phyloP scores from a whole-genome alignment of 2,329 filamentous ascomycete species.

The Penicillium verrucosum region DNA sequence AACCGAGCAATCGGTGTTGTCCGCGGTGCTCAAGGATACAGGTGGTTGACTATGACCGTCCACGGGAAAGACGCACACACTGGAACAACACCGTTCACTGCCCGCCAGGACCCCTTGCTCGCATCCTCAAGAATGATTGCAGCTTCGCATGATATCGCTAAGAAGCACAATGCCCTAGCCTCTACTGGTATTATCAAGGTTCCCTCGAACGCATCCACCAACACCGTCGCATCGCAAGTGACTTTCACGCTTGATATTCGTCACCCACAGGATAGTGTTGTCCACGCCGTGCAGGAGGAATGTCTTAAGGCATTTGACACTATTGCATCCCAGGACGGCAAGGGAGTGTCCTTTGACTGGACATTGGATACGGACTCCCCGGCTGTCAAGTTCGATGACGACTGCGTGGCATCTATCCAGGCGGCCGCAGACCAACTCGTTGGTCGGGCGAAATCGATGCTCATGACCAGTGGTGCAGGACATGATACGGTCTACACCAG shows the following conservation, averaged over 20 bases:
- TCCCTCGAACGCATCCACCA: slow-evolving; percentile 59
- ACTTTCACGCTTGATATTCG: slow-evolving; percentile 66
- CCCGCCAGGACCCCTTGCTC: slow-evolving; percentile 62
- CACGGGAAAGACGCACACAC: slow-evolving; percentile 66
- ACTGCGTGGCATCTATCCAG: slow-evolving; percentile 60
- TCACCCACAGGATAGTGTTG: slow-evolving; percentile 52
- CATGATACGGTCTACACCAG: slow-evolving; percentile 60
- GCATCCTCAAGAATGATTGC: slow-evolving; percentile 63
- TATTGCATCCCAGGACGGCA: slow-evolving; percentile 54
- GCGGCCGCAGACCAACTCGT: slow-evolving; percentile 55
- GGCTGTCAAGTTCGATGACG: slow-evolving; percentile 59
- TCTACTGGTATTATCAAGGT: slow-evolving; percentile 64
- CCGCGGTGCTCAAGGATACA: slow-evolving; percentile 65
- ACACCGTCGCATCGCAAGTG: slow-evolving; percentile 64
- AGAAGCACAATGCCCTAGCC: slow-evolving; percentile 55
- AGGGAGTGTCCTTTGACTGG: slow-evolving; percentile 53
- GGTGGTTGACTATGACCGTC: slow-evolving; percentile 64
- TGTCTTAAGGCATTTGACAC: slow-evolving; percentile 54
- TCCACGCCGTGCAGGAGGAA: slow-evolving; percentile 54
- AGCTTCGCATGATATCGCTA: slow-evolving; percentile 59
- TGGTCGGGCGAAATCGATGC: slow-evolving; percentile 45
- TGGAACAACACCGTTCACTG: slow-evolving; percentile 63
- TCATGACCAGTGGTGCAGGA: slow-evolving; percentile 57
- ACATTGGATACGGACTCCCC: slow-evolving; percentile 55
- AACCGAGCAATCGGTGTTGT: slow-evolving; percentile 63